phyloP scores from a whole-genome alignment of 352 stramenopile species.

The Phytopythium sindhum region DNA sequence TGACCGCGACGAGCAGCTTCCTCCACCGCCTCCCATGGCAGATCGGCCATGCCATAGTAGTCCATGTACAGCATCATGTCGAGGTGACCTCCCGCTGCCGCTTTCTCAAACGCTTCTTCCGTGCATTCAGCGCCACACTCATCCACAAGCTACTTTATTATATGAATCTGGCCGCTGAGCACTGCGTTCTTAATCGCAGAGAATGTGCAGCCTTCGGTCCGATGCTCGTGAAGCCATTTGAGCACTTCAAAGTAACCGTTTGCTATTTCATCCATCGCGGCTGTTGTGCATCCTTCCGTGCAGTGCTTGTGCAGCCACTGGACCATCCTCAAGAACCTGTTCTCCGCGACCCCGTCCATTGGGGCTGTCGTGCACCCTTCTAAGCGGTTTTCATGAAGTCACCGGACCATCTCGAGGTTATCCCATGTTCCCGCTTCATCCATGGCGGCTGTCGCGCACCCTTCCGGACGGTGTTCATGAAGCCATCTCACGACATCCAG shows the following conservation, averaged over 20 bases:
- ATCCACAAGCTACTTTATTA: not conserved
- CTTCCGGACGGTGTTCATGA: not conserved
- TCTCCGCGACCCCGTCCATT: not conserved
- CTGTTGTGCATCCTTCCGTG: not conserved
- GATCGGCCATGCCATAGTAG: too few species aligned
- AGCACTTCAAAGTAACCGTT: slow-evolving; percentile 7
- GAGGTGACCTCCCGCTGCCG: not conserved
- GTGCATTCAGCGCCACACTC: too few species aligned
- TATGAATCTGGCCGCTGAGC: not conserved
- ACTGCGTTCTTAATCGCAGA: slow-evolving; percentile 2
- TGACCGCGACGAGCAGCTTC: too few species aligned
- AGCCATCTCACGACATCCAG: too few species aligned
- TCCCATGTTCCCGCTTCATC: slow-evolving; percentile 9
- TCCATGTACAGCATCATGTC: not conserved
- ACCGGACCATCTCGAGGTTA: slow-evolving; percentile 25
- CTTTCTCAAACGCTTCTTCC: not conserved
- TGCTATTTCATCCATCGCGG: too few species aligned
- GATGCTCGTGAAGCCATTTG: slow-evolving; percentile 8
- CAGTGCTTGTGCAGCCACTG: not conserved
- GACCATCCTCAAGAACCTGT: not conserved
- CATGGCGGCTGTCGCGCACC: slow-evolving; percentile 3
- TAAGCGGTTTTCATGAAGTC: slow-evolving; percentile 19
- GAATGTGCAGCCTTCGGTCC: not conserved
- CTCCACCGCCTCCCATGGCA: too few species aligned
- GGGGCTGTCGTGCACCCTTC: slow-evolving; percentile 17